A percentile compares a stretch with the other conserved stretches of the same genome.
Evolutionary conservation across 2,329 filamentous ascomycete genomes (phyloP).

Genomic region (Phaeosphaeriaceae sp.): DNA sequence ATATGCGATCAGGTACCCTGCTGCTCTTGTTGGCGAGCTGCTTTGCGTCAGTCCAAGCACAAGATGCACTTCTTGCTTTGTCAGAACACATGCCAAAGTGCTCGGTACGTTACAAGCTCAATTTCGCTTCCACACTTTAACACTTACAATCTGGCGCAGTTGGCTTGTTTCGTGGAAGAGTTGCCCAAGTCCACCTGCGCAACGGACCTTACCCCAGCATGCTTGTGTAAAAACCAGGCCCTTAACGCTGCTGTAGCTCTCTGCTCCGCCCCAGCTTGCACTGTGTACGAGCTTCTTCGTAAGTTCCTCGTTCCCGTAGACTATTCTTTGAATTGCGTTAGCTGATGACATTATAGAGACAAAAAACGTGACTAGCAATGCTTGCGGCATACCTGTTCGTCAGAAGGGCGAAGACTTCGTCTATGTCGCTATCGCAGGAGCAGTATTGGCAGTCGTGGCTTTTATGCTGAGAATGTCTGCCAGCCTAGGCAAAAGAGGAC

Average conservation of each 20-base stretch:
- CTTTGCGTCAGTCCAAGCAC: conserved; percentile 14
- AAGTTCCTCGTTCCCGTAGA: conserved; percentile 2
- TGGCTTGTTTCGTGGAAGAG: conserved; percentile 26
- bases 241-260: conserved; percentile 41
- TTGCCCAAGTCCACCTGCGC: conserved; percentile 48
- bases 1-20: not conserved
- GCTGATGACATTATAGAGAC: conserved; percentile 30
- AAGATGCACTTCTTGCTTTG: conserved; percentile 17
- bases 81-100: conserved; percentile 23
- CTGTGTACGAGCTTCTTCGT: conserved; percentile 46
- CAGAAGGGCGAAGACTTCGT: conserved; percentile 42
- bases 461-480: conserved; percentile 46
- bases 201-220: conserved; percentile 45
- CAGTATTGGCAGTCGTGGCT: conserved; percentile 40
- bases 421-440: conserved; percentile 36
- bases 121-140: not conserved
- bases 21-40: conserved; percentile 12
- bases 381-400: conserved; percentile 47
- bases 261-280: conserved; percentile 48
- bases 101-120: conserved; percentile 16
- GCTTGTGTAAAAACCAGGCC: conserved; percentile 49
- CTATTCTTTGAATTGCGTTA: not conserved
- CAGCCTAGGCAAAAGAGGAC: conserved; percentile 42
- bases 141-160: conserved; percentile 17
- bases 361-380: conserved; percentile 48